Evolutionary conservation across 192 early-diverging fungal genomes (phyloP).

Genomic region (Spizellomyces sp.): DNA sequence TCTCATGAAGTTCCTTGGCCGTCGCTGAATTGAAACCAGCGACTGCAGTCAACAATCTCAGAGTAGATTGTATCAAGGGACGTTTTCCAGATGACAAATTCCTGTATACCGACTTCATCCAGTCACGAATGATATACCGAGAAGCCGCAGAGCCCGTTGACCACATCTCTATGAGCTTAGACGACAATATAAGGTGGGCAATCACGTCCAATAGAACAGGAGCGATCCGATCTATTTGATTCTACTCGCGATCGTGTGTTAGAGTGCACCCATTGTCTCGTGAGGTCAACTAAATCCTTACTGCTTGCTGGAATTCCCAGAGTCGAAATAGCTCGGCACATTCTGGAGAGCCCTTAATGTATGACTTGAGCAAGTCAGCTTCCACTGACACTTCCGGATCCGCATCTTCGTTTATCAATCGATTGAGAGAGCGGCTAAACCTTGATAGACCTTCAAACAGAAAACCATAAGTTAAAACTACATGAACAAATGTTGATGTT

Average conservation of each 20-base stretch:
- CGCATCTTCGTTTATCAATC: slow-evolving; percentile 30
- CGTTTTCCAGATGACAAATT: slow-evolving; percentile 62
- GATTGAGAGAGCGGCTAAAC: slow-evolving; percentile 29
- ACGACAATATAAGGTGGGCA: slow-evolving; percentile 55
- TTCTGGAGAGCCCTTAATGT: slow-evolving; percentile 64
- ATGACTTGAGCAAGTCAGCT: slow-evolving; percentile 42
- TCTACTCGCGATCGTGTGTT: slow-evolving; percentile 24
- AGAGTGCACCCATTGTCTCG: neutral
- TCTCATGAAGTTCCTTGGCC: slow-evolving; percentile 65
- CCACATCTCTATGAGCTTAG: slow-evolving; percentile 43
- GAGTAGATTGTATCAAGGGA: slow-evolving; percentile 61
- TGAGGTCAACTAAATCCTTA: slow-evolving; percentile 17
- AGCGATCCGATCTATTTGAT: slow-evolving; percentile 56
- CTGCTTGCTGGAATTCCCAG: slow-evolving; percentile 66
- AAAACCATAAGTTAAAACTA: neutral
- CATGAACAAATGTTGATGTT: neutral
- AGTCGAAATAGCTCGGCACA: slow-evolving; percentile 58
- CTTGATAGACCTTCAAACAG: slow-evolving; percentile 28
- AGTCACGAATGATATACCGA: slow-evolving; percentile 60
- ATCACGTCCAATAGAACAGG: slow-evolving; percentile 61
- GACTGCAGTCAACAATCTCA: slow-evolving; percentile 66
- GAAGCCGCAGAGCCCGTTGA: slow-evolving; percentile 42
- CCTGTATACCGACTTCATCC: slow-evolving; percentile 67
- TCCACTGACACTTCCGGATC: slow-evolving; percentile 45
- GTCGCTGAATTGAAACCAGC: slow-evolving; percentile 57